Evolutionary conservation across 2,329 filamentous ascomycete species (phyloP), one percentile per base, ranked within the genome.

Genomic region (Trichophyton schoenleinii): DNA sequence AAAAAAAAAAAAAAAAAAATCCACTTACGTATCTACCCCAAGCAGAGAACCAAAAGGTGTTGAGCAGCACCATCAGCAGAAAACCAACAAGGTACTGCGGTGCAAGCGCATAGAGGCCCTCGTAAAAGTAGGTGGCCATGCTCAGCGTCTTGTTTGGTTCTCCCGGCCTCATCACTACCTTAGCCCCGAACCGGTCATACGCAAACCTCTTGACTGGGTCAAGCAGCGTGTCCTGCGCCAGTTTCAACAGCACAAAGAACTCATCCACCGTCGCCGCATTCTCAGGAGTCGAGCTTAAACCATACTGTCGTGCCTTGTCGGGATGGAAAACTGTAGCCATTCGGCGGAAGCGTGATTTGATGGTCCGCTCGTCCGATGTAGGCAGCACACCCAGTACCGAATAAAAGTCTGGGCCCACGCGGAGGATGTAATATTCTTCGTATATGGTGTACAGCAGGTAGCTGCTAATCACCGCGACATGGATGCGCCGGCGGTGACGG

Each of bases 401-500:
- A 77, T 96, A 97, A 77, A 88, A 96, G 73, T 89, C 86, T 18
- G 87, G 85, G 0, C 80, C 78, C 52, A 81, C 78, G 64, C 84
- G 87, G 31, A 96, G 80, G 65, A 89, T 85, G 77, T 88, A 85
- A 79, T 95, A 89, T 69, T 90, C 87, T 76, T 97, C 92, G 77
- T 91, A 94, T 68, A 97, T 84, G 55, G 91, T 96, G 79, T 96
- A 96, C 66, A 87, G 76, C 42, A 97, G 88, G 77, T 97, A 99
- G 63, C 83, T 77, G 57, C 87, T 79, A 58, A 97, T 87, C 69
- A 97, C 89, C 67, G 87, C 78, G 70, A 92, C 87, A 72, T 94
- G 86, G 71, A 96, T 92, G 68, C 85, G 83, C 62, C 88, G 87
- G 63, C 90, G 87, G 77, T 97, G 89, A 62, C 81, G 80, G 65